These are phyloP conservation scores for Lentinula lateritia DNA, from an alignment of 768 basidiomycete species.

Conservation along the genomic window DNA sequence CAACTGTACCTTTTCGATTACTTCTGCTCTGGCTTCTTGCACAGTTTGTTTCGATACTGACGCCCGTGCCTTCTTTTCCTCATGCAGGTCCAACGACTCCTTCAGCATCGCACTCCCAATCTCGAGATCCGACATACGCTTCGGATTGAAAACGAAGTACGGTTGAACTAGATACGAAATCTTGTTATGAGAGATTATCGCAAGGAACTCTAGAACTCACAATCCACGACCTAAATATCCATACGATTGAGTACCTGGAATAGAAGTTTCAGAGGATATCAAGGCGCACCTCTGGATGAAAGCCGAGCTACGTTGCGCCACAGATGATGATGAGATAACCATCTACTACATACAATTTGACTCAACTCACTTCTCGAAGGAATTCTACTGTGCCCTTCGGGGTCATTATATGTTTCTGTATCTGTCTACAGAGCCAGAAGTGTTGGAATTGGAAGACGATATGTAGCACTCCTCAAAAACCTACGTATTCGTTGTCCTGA, in stretches of 20 bases:
- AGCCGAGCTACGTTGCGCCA: constrained; percentile 52
- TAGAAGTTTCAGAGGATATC: constrained; percentile 4
- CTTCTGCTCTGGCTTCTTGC: constrained; percentile 52
- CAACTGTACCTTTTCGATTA: constrained; percentile 60
- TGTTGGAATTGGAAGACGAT: neutral
- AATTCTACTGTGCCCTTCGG: constrained; percentile 76
- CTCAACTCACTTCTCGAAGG: constrained; percentile 60
- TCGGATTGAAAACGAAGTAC: constrained; percentile 57
- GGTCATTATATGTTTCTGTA: constrained; percentile 52
- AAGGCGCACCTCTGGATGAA: constrained; percentile 53
- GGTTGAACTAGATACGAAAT: constrained; percentile 45
- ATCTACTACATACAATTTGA: neutral
- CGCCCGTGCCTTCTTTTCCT: constrained; percentile 41
- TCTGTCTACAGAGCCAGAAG: neutral
- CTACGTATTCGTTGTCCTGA: constrained; percentile 67
- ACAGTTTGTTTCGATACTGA: constrained; percentile 46
- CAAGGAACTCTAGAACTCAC: neutral
- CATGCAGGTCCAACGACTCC: constrained; percentile 54
- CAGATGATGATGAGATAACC: constrained; percentile 10
- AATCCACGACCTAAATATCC: constrained; percentile 49
- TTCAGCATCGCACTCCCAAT: constrained; percentile 62
- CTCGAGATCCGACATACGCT: constrained; percentile 46
- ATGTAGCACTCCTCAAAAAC: constrained; percentile 35
- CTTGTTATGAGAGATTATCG: neutral
- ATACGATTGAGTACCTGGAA: neutral